Percentiles rank a stretch among this genome's conserved stretches.
phyloP scores from a whole-genome alignment of 1,284 basidiomycete species.

The Cryptococcus sp. region DNA sequence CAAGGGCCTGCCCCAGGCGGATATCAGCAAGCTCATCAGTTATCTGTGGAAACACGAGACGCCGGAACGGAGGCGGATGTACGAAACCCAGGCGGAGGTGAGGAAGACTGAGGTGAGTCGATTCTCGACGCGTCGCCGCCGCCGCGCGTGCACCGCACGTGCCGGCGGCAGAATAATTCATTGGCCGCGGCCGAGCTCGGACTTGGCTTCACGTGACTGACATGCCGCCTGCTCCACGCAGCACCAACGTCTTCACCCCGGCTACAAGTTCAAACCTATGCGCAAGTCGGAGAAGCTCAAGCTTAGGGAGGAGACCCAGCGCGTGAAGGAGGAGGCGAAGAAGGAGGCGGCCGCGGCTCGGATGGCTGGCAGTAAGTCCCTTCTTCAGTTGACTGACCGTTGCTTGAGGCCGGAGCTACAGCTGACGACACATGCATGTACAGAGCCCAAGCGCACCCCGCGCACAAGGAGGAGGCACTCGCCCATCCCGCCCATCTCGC shows the following conservation, averaged over 20 bases:
- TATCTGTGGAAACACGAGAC: slow-evolving; percentile 65
- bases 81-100: slow-evolving; percentile 65
- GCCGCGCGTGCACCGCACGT: neutral
- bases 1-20: slow-evolving; percentile 60
- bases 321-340: slow-evolving; percentile 29
- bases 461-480: slow-evolving; percentile 6
- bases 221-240: slow-evolving; percentile 14
- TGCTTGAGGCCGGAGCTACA: neutral
- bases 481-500: slow-evolving; percentile 5
- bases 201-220: neutral
- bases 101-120: slow-evolving; percentile 61
- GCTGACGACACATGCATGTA: neutral
- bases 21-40: slow-evolving; percentile 68
- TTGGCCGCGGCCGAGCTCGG: neutral
- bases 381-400: neutral
- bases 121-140: neutral
- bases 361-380: slow-evolving; percentile 12
- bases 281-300: slow-evolving; percentile 63
- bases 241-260: slow-evolving; percentile 63
- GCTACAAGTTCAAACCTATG: slow-evolving; percentile 69
- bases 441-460: slow-evolving; percentile 9
- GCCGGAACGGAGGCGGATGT: slow-evolving; percentile 57
- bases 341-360: slow-evolving; percentile 24
- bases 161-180: too few relatives aligned
- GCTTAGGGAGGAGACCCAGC: slow-evolving; percentile 50